These are phyloP conservation scores for Xylaria longipes DNA, from an alignment of 495 filamentous ascomycete genomes.

Conservation along the genomic window DNA sequence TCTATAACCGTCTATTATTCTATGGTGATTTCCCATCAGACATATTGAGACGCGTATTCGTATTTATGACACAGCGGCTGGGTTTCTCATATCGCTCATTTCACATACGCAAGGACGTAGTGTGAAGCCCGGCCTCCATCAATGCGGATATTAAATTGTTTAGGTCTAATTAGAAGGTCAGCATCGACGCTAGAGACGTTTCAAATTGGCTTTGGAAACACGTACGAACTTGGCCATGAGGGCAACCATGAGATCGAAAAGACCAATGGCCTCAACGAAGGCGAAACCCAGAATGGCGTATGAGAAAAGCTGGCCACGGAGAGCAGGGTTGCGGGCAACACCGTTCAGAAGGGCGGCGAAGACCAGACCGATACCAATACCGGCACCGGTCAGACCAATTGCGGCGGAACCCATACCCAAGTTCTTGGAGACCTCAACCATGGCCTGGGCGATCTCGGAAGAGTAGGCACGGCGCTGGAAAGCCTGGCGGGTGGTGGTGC, in stretches of 20 bases:
- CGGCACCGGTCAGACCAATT: conserved; percentile 88
- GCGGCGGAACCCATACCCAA: conserved; percentile 84
- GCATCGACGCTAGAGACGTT: background rate
- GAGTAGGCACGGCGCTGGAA: conserved; percentile 77
- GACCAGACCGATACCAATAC: conserved; percentile 92
- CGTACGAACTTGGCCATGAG: conserved; percentile 81
- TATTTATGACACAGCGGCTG: conserved; percentile 28
- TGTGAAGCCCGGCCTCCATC: conserved; percentile 38
- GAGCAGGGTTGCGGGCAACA: conserved; percentile 87
- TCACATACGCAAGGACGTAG: conserved; percentile 35
- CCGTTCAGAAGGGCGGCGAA: conserved; percentile 84
- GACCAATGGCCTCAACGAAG: conserved; percentile 92
- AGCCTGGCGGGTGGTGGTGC: conserved; percentile 67
- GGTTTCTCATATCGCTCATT: conserved; percentile 30
- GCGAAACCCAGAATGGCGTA: conserved; percentile 94
- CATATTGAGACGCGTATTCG: conserved; percentile 32
- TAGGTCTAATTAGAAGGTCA: conserved; percentile 36
- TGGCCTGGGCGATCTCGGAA: conserved; percentile 81
- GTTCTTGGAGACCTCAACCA: conserved; percentile 88
- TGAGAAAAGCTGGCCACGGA: conserved; percentile 89
- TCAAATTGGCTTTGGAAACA: conserved; percentile 31
- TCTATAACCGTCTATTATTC: conserved; percentile 43
- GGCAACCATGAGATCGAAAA: conserved; percentile 93
- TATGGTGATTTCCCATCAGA: conserved; percentile 41
- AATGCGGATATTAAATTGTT: conserved; percentile 39